Evolutionary conservation across 1,139 yeast genomes (phyloP).

Genomic region (Geotrichum klebahnii): DNA sequence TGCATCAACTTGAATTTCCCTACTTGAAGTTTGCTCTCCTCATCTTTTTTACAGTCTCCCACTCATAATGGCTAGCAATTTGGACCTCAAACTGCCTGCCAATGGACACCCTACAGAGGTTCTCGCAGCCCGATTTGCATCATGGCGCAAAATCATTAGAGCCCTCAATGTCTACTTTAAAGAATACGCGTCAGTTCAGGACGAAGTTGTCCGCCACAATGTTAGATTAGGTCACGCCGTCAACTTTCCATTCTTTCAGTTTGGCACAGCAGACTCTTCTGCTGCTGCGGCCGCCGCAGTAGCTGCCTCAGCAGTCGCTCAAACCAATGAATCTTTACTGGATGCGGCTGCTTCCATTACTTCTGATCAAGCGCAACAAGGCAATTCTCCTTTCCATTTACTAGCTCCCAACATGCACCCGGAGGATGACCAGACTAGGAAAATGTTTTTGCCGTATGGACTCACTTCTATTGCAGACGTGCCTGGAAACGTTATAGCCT

Average conservation of each 20-base stretch:
- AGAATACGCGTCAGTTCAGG: constrained; percentile 81
- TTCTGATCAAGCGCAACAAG: constrained; percentile 12
- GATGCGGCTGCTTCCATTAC: constrained; percentile 14
- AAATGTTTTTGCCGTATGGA: constrained; percentile 67
- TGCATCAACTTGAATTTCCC: constrained; percentile 49
- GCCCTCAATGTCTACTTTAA: constrained; percentile 69
- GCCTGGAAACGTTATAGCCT: constrained; percentile 67
- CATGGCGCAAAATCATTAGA: constrained; percentile 79
- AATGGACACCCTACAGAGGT: constrained; percentile 77
- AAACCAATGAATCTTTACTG: constrained; percentile 6
- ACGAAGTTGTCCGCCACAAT: constrained; percentile 81
- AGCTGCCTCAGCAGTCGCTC: constrained; percentile 16
- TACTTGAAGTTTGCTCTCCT: constrained; percentile 51
- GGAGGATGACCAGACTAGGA: constrained; percentile 37
- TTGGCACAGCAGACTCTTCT: constrained; percentile 25
- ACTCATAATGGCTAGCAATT: constrained; percentile 1
- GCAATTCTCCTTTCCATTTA: constrained; percentile 19
- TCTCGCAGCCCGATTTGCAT: constrained; percentile 73
- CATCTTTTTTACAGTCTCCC: constrained; percentile 3
- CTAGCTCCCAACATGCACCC: constrained; percentile 22
- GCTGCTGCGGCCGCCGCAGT: constrained; percentile 22
- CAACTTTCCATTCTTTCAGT: constrained; percentile 48
- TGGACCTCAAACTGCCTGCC: constrained; percentile 43
- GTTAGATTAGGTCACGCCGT: constrained; percentile 76
- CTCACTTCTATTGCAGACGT: constrained; percentile 79